Percentiles rank a stretch among this genome's conserved stretches.
phyloP scores from a whole-genome alignment of 148 eudicot species.

The Hydrangea macrophylla region DNA sequence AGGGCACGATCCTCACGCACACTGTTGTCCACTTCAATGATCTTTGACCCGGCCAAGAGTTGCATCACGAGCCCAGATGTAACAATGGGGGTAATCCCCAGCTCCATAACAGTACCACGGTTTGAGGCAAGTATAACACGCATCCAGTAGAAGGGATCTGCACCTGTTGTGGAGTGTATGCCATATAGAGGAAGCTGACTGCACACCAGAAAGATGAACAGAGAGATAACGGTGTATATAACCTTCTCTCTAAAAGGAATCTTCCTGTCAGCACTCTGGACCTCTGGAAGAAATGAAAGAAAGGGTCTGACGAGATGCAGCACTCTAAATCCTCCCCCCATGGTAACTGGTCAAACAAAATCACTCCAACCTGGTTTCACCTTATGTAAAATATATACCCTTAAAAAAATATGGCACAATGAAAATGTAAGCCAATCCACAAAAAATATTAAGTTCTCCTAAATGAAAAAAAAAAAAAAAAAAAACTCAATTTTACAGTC shows the following conservation, averaged over 20 bases:
- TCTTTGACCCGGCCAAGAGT: constrained; percentile 75
- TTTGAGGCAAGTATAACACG: constrained; percentile 80
- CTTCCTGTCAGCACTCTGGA: constrained; percentile 66
- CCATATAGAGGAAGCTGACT: constrained; percentile 86
- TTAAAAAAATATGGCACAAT: constrained; percentile 11
- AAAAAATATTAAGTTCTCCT: too few species aligned
- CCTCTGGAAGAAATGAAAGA: constrained; percentile 67
- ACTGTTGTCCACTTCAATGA: constrained; percentile 83
- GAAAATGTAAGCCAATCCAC: too few species aligned
- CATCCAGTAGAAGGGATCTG: constrained; percentile 84
- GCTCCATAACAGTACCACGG: constrained; percentile 85
- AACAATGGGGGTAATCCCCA: constrained; percentile 83
- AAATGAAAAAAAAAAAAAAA: too few species aligned
- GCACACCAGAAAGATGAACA: constrained; percentile 72
- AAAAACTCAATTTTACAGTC: too few species aligned
- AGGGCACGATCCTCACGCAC: constrained; percentile 80
- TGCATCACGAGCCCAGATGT: constrained; percentile 85
- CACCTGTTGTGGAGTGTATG: constrained; percentile 68
- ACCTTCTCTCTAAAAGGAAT: constrained; percentile 75
- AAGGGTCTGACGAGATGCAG: constrained; percentile 73
- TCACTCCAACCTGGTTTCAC: too few species aligned
- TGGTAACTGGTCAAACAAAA: constrained; percentile 24
- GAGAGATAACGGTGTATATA: constrained; percentile 70
- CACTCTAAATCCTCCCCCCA: constrained; percentile 79
- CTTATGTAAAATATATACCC: too few species aligned